Evolutionary conservation across 306 rosid species (phyloP), one percentile per base, ranked within the genome.

Genomic region (Pterocarpus macrocarpus): DNA sequence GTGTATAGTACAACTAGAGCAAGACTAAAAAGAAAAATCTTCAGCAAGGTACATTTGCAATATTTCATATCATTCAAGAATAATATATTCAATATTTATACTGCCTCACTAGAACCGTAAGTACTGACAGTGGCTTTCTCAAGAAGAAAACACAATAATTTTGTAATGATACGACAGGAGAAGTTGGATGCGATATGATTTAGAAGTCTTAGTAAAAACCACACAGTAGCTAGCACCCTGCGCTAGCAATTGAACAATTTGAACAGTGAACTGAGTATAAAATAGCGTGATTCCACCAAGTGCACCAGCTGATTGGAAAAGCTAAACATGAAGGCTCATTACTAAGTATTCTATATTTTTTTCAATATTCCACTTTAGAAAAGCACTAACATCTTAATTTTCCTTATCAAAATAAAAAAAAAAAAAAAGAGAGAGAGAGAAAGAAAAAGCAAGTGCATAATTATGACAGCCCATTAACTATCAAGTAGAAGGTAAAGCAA

Each of bases 361-460:
- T 79, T 11, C 61, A 11, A 33, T 71, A 58, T 62, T 17, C 52
- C 53, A 69, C n/a, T 69, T 69, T 69, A 44, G 62, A 69, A 33
- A 22, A 52, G n/a, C 44, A 5, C 14, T 38, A 33, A 14, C 45
- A 61, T 5, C 80, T 2, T 74, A 30, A 44, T 16, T 52, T 65
- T 35, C 71, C 38, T 45, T 4, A 30, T 22, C 28, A 22, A 22
- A 22, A 1, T 0, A 22, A 1, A 1, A 1, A 22, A 22, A 22
- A 22, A 22, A 22, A 34, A 15, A 45, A n/a, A n/a, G n/a, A n/a
- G n/a, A 47, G 8, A 16, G 35, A 22, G 14, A 55, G 12, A 49
- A 14, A 49, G 10, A 36, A 36, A 36, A 36, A 2, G 5, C 22
- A 50, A 7, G 8, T 33, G 14, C 44, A 61, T 17, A 68, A 64